Base-by-base conservation (phyloP, 2,329 filamentous ascomycete species). In the Pestalotiopsis sp. region DNA sequence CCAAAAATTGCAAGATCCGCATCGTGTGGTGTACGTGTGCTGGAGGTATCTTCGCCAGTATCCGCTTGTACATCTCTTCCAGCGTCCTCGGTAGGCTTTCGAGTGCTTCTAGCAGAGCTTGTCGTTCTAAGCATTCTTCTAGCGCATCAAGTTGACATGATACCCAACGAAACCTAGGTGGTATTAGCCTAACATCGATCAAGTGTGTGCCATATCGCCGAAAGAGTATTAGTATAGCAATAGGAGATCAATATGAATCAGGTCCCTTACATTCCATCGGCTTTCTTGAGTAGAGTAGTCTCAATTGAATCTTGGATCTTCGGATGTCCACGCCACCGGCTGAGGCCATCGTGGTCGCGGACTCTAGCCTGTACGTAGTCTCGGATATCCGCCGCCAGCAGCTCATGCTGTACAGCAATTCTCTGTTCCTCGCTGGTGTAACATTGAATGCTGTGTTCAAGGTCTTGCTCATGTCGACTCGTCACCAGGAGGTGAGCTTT, bases 251-350 rank as follows among this genome's bases (percentile, higher is more conserved):
- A n/a, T n/a, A n/a, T n/a, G n/a, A n/a, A n/a, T n/a, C n/a, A n/a
- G n/a, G 12, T 25, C 23, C 27, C 76, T 71, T 72, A 78, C 77
- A 78, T 79, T 69, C 77, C 77, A 57, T 75, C 62, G 27, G 75
- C 72, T 49, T 75, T 75, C 9, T 70, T 3, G 4, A 71, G 70
- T 9, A 79, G 56, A 17, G 60, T 36, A 14, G 9, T 39, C 60
- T 76, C 70, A 20, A 76, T 78, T n/a, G 75, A 23, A 12, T 67
- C n/a, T 66, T 72, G 74, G 23, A 74, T 65, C 1, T 75, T 68
- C 36, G 73, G 69, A 6, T 69, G 67, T 0, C 31, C 13, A 61
- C 66, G 38, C 78, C 76, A 78, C 58, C 72, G 74, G n/a, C 72
- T 71, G 13, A 78, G 68, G 7, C 68, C 69, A 12, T 69, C 20